Evolutionary conservation across 805 yeast genomes (phyloP).

Genomic region (Candida oleophila): DNA sequence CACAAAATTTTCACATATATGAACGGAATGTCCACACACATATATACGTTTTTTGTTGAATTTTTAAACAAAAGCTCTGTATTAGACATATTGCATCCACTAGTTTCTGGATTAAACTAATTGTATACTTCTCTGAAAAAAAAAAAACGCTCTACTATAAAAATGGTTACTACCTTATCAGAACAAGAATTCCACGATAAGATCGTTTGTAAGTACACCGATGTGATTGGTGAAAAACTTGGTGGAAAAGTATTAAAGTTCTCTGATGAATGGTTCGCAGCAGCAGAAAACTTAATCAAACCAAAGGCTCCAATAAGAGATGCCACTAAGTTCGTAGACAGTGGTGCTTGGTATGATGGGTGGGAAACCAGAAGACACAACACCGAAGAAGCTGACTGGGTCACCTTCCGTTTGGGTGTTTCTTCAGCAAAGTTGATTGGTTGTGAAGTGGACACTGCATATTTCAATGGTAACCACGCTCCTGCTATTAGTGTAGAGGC

Average conservation of each 20-base stretch:
- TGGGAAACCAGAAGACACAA: conserved; percentile 99
- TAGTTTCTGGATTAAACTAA: too few relatives aligned
- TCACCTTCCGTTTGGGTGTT: conserved; percentile 79
- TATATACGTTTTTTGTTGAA: too few relatives aligned
- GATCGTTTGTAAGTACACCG: conserved; percentile 57
- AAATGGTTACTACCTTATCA: conserved; percentile 17
- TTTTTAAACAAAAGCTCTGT: too few relatives aligned
- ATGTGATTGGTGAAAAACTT: conserved; percentile 79
- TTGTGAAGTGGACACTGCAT: conserved; percentile 90
- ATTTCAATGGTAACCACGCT: conserved; percentile 94
- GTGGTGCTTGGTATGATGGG: conserved; percentile 98
- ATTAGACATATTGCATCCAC: too few relatives aligned
- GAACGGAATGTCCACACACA: neutral
- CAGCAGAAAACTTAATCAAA: conserved; percentile 80
- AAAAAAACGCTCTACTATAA: neutral
- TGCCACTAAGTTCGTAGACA: conserved; percentile 70
- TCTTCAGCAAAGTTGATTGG: conserved; percentile 76
- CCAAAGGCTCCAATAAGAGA: conserved; percentile 81
- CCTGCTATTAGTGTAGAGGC: conserved; percentile 88
- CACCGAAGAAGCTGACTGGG: conserved; percentile 83
- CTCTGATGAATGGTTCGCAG: conserved; percentile 96
- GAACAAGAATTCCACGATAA: conserved; percentile 43
- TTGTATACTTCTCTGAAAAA: neutral
- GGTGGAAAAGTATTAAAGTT: conserved; percentile 72
- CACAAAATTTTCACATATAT: neutral